A percentile compares a stretch with the other conserved stretches of the same genome.
Conservation (phyloP, 2,329 filamentous ascomycete species). For the Fusarium longipes region DNA sequence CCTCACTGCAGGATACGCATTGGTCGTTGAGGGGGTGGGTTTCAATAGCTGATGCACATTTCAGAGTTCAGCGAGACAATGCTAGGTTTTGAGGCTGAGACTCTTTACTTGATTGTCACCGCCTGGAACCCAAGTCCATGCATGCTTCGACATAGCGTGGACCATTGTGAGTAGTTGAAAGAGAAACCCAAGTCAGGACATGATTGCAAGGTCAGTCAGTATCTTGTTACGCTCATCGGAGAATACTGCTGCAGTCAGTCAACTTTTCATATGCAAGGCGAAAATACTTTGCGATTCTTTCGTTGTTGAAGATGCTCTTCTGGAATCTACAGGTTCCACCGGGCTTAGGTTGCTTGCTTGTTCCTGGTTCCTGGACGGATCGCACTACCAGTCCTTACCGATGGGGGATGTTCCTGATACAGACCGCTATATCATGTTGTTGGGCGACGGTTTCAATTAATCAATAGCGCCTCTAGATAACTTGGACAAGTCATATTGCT, state of each 20-base stretch:
- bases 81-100: slow-evolving; percentile 16
- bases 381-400: slow-evolving; percentile 26
- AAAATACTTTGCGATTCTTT: not conserved
- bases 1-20: not conserved
- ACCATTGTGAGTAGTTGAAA: slow-evolving; percentile 13
- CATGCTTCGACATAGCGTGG: not conserved
- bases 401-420: slow-evolving; percentile 16
- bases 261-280: not conserved
- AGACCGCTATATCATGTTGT: slow-evolving; percentile 25
- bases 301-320: slow-evolving; percentile 9
- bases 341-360: slow-evolving; percentile 21
- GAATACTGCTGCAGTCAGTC: not conserved
- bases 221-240: not conserved
- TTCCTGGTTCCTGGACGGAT: slow-evolving; percentile 42
- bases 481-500: not conserved
- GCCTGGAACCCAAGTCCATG: slow-evolving; percentile 17
- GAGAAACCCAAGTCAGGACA: slow-evolving; percentile 1
- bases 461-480: too few relatives aligned
- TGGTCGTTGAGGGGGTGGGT: slow-evolving; percentile 1
- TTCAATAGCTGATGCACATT: not conserved
- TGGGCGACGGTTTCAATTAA: slow-evolving; percentile 3
- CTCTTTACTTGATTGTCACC: slow-evolving; percentile 19
- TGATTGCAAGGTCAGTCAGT: not conserved
- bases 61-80: slow-evolving; percentile 10
- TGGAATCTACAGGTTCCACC: slow-evolving; percentile 13